Conservation (phyloP, 345 rosid genomes). For the Physaria fendleri region DNA sequence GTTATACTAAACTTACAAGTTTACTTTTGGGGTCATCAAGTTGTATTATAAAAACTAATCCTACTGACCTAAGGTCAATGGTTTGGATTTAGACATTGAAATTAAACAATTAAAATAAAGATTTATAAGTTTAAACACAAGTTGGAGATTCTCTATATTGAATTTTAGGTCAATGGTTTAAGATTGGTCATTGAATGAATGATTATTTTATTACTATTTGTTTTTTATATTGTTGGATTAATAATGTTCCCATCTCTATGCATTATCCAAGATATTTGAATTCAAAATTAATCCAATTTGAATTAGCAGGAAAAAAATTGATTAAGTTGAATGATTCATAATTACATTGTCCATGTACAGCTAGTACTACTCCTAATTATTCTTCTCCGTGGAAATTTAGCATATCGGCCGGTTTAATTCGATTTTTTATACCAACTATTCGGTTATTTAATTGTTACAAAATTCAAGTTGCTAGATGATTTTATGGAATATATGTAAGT, state of each 20-base stretch:
- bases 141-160: slow-evolving; percentile 37
- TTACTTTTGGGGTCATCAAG: slow-evolving; percentile 7
- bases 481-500: no score
- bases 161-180: slow-evolving; percentile 40
- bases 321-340: slow-evolving; percentile 21
- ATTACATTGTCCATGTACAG: slow-evolving; percentile 19
- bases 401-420: slow-evolving; percentile 12
- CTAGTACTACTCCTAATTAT: neutral
- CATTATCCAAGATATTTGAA: slow-evolving; percentile 26
- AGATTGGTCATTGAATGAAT: slow-evolving; percentile 32
- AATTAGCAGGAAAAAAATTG: neutral
- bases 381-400: neutral
- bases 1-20: neutral
- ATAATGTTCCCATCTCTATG: slow-evolving; percentile 25
- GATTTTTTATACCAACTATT: neutral
- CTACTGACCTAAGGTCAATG: slow-evolving; percentile 36
- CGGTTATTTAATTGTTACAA: neutral
- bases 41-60: slow-evolving; percentile 2
- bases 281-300: slow-evolving; percentile 3
- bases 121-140: slow-evolving; percentile 34
- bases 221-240: neutral
- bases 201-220: neutral
- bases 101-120: slow-evolving; percentile 14
- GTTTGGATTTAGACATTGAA: slow-evolving; percentile 32
- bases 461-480: slow-evolving; percentile 1